phyloP scores from a whole-genome alignment of 768 basidiomycete species.

The Panaeolus papilionaceus region DNA sequence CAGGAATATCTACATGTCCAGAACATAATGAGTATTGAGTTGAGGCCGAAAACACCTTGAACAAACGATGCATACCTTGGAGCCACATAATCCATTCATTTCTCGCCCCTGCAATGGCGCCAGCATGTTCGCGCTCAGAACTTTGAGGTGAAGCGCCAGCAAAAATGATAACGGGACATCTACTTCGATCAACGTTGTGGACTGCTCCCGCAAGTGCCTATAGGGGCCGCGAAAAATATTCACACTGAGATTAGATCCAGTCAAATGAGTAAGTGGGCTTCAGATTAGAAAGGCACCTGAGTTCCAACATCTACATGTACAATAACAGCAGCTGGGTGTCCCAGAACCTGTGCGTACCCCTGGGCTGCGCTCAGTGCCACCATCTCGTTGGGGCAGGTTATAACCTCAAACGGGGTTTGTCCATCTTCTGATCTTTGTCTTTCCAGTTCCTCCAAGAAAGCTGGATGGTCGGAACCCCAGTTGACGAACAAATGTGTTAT shows the following conservation, averaged over 20 bases:
- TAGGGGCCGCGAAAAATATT: not conserved
- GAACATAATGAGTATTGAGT: no score
- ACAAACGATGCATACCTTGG: conserved; percentile 51
- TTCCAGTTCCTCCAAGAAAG: conserved; percentile 71
- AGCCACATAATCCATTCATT: conserved; percentile 82
- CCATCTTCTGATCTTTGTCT: conserved; percentile 49
- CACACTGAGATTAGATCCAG: not conserved
- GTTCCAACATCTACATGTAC: conserved; percentile 79
- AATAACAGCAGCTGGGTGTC: conserved; percentile 73
- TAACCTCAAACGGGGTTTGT: conserved; percentile 51
- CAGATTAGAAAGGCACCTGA: conserved; percentile 43
- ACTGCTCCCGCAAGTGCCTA: conserved; percentile 74
- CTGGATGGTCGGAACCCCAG: conserved; percentile 82
- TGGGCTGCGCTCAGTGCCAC: conserved; percentile 77
- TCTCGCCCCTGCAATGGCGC: conserved; percentile 51
- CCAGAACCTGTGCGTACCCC: conserved; percentile 70
- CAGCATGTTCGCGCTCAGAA: conserved; percentile 51
- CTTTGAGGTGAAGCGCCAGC: conserved; percentile 74
- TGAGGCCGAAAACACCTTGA: no score
- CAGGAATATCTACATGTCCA: conserved; percentile 59
- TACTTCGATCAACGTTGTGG: conserved; percentile 70
- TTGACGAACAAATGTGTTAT: conserved; percentile 77
- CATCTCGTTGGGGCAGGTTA: conserved; percentile 81
- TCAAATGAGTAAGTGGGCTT: not conserved
- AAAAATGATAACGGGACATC: conserved; percentile 71